A percentile compares a stretch with the other conserved stretches of the same genome.
phyloP scores from a whole-genome alignment of 2,329 filamentous ascomycete genomes.

The Alternaria gaisen region DNA sequence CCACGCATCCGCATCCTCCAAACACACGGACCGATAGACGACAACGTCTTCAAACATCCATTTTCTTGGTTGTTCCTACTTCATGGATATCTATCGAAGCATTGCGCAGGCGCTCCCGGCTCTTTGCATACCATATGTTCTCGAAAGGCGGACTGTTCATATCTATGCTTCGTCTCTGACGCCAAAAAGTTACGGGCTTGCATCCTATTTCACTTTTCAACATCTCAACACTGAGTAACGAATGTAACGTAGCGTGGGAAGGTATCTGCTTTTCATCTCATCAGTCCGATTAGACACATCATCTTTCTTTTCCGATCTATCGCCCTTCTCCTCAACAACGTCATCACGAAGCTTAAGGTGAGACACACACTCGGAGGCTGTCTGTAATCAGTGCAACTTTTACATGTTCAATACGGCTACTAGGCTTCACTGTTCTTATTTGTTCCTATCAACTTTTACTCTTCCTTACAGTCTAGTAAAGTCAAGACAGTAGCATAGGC shows the following conservation, averaged over 20 bases:
- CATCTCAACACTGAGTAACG: slow-evolving; percentile 23
- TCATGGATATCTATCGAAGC: neutral
- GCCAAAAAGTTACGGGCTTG: slow-evolving; percentile 4
- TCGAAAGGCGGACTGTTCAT: neutral
- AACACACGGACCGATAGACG: neutral
- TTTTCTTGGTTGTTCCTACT: neutral
- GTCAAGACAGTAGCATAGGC: neutral
- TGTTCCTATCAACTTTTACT: neutral
- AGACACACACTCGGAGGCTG: neutral
- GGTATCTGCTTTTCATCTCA: slow-evolving; percentile 15
- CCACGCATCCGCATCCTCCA: neutral
- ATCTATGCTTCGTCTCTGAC: neutral
- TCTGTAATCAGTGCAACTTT: neutral
- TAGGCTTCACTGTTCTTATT: neutral
- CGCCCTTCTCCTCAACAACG: neutral
- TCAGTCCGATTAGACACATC: slow-evolving; percentile 1
- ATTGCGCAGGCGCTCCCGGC: neutral
- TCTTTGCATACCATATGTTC: neutral
- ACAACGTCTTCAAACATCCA: neutral
- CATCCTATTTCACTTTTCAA: slow-evolving; percentile 1
- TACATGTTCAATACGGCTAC: neutral
- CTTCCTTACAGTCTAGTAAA: neutral
- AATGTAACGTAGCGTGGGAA: slow-evolving; percentile 37
- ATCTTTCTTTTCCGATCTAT: neutral
- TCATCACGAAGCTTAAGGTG: neutral